phyloP scores from a whole-genome alignment of 441 rosid species.

The Corymbia calophylla region DNA sequence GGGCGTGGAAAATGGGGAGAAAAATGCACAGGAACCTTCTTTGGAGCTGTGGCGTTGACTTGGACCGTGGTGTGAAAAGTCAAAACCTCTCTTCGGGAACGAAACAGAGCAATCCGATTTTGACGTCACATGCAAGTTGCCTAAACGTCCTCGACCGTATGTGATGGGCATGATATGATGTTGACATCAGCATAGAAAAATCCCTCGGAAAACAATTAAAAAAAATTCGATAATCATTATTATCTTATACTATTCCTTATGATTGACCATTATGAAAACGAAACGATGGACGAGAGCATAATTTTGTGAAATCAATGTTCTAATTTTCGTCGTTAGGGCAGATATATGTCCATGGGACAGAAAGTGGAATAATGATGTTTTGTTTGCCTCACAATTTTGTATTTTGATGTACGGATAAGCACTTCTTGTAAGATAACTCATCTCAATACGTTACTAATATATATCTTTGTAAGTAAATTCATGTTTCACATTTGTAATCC shows the following conservation, averaged over 20 bases:
- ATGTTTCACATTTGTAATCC: background rate
- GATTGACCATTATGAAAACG: background rate
- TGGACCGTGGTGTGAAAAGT: background rate
- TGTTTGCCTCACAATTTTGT: background rate
- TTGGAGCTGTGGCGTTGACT: background rate
- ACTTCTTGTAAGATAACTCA: background rate
- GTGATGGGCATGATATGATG: background rate
- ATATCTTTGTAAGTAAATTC: too few relatives aligned
- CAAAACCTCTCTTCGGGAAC: background rate
- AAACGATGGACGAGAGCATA: background rate
- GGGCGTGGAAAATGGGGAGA: background rate
- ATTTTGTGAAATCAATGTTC: background rate
- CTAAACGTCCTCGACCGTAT: background rate
- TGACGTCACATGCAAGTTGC: background rate
- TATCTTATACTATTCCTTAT: background rate
- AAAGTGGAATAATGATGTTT: background rate
- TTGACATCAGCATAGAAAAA: background rate
- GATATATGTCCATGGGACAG: rapidly evolving
- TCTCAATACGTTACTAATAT: too few relatives aligned
- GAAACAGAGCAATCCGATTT: background rate
- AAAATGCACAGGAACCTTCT: background rate
- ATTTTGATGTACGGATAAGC: too few relatives aligned
- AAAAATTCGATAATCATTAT: background rate
- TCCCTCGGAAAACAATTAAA: background rate
- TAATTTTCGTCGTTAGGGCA: background rate